Conservation (phyloP, 2,329 filamentous ascomycete genomes). For the Aaosphaeria pasadenensis region DNA sequence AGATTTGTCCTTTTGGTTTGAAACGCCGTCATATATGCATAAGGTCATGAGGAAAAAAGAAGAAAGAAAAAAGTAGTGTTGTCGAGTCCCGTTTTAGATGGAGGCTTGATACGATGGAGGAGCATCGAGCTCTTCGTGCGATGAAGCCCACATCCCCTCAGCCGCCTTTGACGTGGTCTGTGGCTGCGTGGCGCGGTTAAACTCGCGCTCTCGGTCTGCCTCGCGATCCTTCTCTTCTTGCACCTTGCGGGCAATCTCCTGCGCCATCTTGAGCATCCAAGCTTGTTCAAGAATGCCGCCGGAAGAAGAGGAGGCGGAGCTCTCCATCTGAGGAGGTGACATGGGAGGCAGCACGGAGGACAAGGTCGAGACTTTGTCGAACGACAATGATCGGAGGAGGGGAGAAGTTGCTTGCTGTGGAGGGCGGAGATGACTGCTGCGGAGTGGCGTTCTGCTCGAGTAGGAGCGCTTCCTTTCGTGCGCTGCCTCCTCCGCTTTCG, state of each 20-base stretch:
- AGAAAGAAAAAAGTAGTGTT: too few species aligned
- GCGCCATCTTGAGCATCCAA: constrained; percentile 91
- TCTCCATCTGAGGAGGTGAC: constrained; percentile 21
- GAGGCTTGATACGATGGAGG: constrained; percentile 5
- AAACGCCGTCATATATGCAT: too few species aligned
- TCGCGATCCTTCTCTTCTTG: constrained; percentile 71
- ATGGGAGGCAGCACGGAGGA: constrained; percentile 12
- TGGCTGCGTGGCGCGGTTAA: background rate
- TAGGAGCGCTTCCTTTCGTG: constrained; percentile 11
- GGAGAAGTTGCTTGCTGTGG: constrained; percentile 31
- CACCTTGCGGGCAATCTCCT: constrained; percentile 82
- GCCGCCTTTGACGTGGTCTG: background rate
- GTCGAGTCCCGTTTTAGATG: background rate
- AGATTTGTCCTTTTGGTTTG: too few species aligned
- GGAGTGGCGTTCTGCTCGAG: constrained; percentile 26
- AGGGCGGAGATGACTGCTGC: constrained; percentile 26
- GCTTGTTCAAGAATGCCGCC: constrained; percentile 70
- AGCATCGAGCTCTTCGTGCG: constrained; percentile 2
- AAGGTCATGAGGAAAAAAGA: too few species aligned
- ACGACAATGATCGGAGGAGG: constrained; percentile 33
- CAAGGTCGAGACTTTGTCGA: constrained; percentile 26
- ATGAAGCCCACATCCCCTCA: background rate
- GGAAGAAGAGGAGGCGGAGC: constrained; percentile 14
- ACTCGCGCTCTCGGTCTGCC: background rate
- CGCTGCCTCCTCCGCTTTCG: constrained; percentile 6